Evolutionary conservation across 2,329 filamentous ascomycete species (phyloP).

Genomic region (Cryphonectria japonica): DNA sequence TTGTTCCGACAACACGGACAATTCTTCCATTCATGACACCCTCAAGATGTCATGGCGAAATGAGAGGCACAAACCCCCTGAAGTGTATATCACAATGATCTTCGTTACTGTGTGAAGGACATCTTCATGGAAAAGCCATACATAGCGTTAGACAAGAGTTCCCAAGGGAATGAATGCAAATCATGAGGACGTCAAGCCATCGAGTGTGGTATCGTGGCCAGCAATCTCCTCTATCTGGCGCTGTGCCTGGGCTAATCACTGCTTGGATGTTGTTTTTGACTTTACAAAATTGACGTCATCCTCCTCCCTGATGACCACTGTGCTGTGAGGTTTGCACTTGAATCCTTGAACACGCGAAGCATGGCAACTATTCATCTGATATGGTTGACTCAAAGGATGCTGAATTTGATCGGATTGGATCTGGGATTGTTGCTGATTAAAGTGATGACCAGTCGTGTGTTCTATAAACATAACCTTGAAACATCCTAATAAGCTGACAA

Average conservation of each 20-base stretch:
- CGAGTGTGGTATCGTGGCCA: neutral
- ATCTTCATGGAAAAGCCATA: neutral
- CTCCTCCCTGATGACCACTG: neutral
- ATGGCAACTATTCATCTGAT: neutral
- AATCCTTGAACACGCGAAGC: neutral
- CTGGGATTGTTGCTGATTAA: neutral
- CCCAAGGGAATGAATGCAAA: neutral
- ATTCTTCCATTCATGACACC: neutral
- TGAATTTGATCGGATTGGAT: neutral
- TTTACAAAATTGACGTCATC: constrained; percentile 14
- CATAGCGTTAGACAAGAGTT: neutral
- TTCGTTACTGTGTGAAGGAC: neutral
- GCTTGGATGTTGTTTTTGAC: neutral
- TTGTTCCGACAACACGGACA: constrained; percentile 16
- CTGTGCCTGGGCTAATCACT: neutral
- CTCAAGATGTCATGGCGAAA: neutral
- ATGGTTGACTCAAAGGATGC: neutral
- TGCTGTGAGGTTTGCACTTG: neutral
- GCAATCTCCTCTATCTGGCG: neutral
- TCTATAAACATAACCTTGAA: constrained; percentile 1
- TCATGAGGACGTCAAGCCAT: neutral
- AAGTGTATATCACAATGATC: neutral
- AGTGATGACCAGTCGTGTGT: neutral
- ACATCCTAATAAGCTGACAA: constrained; percentile 12
- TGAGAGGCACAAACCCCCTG: neutral